phyloP scores from a whole-genome alignment of 768 basidiomycete genomes.

The Nevesoporus exiguus region DNA sequence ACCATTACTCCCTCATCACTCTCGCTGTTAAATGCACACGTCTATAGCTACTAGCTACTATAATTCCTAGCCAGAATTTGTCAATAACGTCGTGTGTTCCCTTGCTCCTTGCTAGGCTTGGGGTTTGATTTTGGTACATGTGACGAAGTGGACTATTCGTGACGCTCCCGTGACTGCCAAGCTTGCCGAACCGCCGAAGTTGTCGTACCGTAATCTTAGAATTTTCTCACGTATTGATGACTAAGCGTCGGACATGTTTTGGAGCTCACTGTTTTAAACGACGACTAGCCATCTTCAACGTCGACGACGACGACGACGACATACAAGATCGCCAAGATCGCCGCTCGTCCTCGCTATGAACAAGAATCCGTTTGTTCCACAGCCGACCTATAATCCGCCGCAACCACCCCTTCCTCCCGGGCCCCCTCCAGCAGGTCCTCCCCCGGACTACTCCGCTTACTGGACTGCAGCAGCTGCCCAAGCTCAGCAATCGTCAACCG shows the following conservation, averaged over 20 bases:
- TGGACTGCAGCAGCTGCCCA: constrained; percentile 65
- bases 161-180: no score
- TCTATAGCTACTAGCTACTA: no score
- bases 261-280: constrained; percentile 24
- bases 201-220: neutral
- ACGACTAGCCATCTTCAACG: constrained; percentile 15
- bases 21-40: no score
- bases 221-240: constrained; percentile 12
- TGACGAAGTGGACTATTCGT: no score
- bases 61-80: no score
- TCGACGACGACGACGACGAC: constrained; percentile 9
- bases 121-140: no score
- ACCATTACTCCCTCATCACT: no score
- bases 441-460: constrained; percentile 75
- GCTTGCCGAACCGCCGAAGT: no score
- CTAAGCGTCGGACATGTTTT: constrained; percentile 20
- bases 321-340: constrained; percentile 11
- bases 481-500: constrained; percentile 26
- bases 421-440: constrained; percentile 68
- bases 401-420: constrained; percentile 81
- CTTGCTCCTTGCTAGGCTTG: no score
- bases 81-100: no score
- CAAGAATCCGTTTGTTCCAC: constrained; percentile 79
- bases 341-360: constrained; percentile 49
- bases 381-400: constrained; percentile 62